phyloP scores from a whole-genome alignment of 78 protist species.

The Dictyostelium purpureum region DNA sequence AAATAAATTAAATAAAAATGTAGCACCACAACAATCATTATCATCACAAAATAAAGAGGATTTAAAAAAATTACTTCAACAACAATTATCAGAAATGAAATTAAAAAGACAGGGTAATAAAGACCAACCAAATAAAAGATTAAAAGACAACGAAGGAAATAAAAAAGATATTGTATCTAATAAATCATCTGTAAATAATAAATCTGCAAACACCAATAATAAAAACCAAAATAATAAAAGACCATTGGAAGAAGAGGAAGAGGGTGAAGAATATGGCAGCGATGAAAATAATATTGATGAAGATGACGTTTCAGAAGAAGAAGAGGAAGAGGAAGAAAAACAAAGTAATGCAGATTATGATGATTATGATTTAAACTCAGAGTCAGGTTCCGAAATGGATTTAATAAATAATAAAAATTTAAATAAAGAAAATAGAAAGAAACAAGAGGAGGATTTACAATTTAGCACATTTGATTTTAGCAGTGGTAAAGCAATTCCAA shows the following conservation, averaged over 20 bases:
- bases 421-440: background rate
- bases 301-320: conserved; percentile 4
- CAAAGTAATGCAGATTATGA: conserved; percentile 4
- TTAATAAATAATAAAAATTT: background rate
- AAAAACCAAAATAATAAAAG: background rate
- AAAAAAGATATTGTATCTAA: background rate
- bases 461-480: conserved; percentile 81
- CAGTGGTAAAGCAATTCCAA: conserved; percentile 56
- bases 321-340: background rate
- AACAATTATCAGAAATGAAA: conserved; percentile 26
- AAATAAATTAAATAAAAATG: no score
- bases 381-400: conserved; percentile 18
- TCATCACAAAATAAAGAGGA: conserved; percentile 3
- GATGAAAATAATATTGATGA: background rate
- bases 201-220: background rate
- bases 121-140: background rate
- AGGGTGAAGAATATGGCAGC: background rate
- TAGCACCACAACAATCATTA: background rate
- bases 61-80: conserved; percentile 13
- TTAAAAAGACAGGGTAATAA: background rate
- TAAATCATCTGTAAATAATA: background rate
- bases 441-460: conserved; percentile 69
- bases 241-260: background rate
- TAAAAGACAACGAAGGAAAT: background rate
- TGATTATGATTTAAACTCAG: conserved; percentile 1